phyloP scores from a whole-genome alignment of 257 asterid species.

The Scutellaria minor region DNA sequence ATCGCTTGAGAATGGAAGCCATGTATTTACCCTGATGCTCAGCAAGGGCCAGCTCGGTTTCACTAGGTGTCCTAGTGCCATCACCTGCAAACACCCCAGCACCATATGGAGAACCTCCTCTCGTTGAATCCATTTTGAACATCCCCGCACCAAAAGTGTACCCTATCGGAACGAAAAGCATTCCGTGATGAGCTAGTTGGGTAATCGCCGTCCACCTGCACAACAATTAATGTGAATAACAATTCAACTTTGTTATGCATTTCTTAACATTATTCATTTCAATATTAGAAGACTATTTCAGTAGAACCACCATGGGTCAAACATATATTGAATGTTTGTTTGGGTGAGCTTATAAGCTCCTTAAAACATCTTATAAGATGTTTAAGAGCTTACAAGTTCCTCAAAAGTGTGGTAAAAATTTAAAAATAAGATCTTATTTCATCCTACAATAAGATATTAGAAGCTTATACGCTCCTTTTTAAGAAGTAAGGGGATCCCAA shows the following conservation, averaged over 20 bases:
- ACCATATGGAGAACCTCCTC: conserved; percentile 82
- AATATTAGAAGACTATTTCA: too few relatives aligned
- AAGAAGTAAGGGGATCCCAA: too few relatives aligned
- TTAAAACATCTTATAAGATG: too few relatives aligned
- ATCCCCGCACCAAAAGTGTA: conserved; percentile 84
- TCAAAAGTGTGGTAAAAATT: too few relatives aligned
- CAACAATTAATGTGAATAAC: background rate
- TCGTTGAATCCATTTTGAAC: conserved; percentile 72
- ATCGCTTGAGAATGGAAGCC: conserved; percentile 61
- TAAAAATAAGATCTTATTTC: too few relatives aligned
- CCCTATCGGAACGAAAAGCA: conserved; percentile 85
- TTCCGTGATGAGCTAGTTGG: conserved; percentile 82
- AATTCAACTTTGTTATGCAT: background rate
- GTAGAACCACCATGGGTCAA: too few relatives aligned
- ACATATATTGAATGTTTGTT: too few relatives aligned
- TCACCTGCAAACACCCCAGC: conserved; percentile 80
- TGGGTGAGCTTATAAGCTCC: too few relatives aligned
- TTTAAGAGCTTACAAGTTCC: too few relatives aligned
- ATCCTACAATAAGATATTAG: too few relatives aligned
- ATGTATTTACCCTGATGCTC: conserved; percentile 81
- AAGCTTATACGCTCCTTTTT: too few relatives aligned
- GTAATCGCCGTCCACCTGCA: conserved; percentile 82
- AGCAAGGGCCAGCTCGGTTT: conserved; percentile 65
- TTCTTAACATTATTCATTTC: too few relatives aligned
- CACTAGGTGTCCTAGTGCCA: conserved; percentile 60